Percentiles rank a stretch among this genome's conserved stretches.
Evolutionary conservation across 441 rosid genomes (phyloP).

Genomic region (Mallotus repandus): DNA sequence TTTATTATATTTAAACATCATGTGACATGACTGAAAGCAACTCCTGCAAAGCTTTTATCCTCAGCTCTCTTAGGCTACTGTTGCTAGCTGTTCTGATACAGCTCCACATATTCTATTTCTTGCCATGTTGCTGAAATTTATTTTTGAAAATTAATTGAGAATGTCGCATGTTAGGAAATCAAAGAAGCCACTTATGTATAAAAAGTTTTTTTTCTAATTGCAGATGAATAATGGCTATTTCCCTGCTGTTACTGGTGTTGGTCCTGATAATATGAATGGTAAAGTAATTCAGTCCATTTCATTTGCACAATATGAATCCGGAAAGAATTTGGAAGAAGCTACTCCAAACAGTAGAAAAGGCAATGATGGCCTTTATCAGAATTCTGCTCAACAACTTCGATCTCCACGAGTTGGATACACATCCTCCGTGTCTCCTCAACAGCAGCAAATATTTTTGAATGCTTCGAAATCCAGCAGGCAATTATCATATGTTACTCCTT

Average conservation of each 20-base stretch:
- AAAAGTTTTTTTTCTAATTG: conserved; percentile 19
- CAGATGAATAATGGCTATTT: conserved; percentile 32
- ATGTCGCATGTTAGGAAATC: not conserved
- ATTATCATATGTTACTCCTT: conserved; percentile 51
- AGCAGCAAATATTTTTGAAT: conserved; percentile 33
- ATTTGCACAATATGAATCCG: conserved; percentile 34
- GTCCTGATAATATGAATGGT: conserved; percentile 18
- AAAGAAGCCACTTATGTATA: conserved; percentile 7
- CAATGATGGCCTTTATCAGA: conserved; percentile 21
- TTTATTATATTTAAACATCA: conserved; percentile 13
- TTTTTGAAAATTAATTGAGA: conserved; percentile 2
- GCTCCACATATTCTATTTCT: not conserved
- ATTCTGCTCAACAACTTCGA: conserved; percentile 25
- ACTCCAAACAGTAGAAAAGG: conserved; percentile 19
- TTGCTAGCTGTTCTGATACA: not conserved
- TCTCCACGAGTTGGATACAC: conserved; percentile 43
- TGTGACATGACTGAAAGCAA: not conserved
- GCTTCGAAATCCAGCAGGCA: conserved; percentile 36
- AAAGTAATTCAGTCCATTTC: conserved; percentile 23
- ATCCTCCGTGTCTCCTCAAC: conserved; percentile 41
- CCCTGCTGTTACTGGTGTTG: conserved; percentile 24
- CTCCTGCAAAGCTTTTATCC: not conserved
- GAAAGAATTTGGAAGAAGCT: conserved; percentile 27
- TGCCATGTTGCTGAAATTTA: conserved; percentile 6
- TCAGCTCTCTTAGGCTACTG: not conserved